These are phyloP conservation scores for Fraxinus xanthoxyloides DNA, from an alignment of 305 asterid species.

Conservation along the genomic window DNA sequence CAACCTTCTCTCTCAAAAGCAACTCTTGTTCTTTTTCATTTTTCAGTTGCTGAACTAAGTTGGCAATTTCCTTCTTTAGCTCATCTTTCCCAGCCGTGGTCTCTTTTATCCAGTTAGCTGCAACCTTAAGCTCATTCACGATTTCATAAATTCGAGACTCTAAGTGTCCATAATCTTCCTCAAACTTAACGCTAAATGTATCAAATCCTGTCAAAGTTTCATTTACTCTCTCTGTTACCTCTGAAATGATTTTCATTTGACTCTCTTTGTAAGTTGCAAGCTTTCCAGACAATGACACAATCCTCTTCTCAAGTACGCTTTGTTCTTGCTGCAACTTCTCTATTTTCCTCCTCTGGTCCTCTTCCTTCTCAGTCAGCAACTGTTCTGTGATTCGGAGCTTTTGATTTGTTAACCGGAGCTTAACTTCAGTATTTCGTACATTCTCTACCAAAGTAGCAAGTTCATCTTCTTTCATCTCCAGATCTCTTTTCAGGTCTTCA, in stretches of 20 bases:
- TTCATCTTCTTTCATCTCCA: constrained; percentile 85
- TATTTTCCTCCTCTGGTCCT: constrained; percentile 48
- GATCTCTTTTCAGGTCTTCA: constrained; percentile 65
- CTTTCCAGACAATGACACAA: constrained; percentile 36
- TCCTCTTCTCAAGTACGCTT: constrained; percentile 44
- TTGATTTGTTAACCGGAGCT: constrained; percentile 68
- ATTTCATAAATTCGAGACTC: constrained; percentile 74
- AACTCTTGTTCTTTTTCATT: constrained; percentile 37
- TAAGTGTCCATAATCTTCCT: constrained; percentile 78
- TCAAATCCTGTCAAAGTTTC: constrained; percentile 45
- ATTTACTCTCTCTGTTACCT: constrained; percentile 52
- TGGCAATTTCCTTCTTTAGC: constrained; percentile 41
- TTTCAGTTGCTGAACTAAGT: constrained; percentile 45
- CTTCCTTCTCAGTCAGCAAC: constrained; percentile 65
- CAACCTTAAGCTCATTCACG: constrained; percentile 56
- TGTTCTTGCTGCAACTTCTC: constrained; percentile 57
- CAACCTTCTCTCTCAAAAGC: constrained; percentile 34
- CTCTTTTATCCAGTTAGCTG: constrained; percentile 53
- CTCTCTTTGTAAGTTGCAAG: constrained; percentile 49
- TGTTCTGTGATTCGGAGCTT: constrained; percentile 88
- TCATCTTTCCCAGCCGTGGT: constrained; percentile 46
- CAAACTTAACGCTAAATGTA: constrained; percentile 61
- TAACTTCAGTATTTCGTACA: constrained; percentile 70
- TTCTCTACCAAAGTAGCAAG: constrained; percentile 55
- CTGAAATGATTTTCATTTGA: constrained; percentile 39